Percentiles rank a stretch among this genome's conserved stretches.
Conservation (phyloP, 2,329 filamentous ascomycete genomes). For the Xylariaceae sp. region DNA sequence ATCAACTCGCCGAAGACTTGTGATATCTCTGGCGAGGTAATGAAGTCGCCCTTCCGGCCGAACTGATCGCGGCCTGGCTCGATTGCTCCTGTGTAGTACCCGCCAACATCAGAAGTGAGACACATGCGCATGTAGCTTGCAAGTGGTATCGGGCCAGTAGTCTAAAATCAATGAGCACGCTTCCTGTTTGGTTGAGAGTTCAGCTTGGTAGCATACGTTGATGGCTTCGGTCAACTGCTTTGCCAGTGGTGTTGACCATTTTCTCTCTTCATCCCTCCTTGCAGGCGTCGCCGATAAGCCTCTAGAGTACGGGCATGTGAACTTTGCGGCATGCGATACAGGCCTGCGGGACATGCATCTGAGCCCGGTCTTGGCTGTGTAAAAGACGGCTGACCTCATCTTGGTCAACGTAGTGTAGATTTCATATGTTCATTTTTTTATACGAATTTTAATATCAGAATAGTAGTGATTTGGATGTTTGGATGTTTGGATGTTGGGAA, state of each 20-base stretch:
- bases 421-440: conserved; percentile 12
- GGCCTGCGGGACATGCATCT: conserved; percentile 27
- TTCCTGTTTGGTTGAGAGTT: neutral
- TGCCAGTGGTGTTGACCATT: conserved; percentile 93
- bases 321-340: conserved; percentile 21
- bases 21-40: conserved; percentile 96
- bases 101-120: conserved; percentile 85
- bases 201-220: conserved; percentile 60
- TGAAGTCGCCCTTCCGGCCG: conserved; percentile 90
- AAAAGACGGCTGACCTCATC: conserved; percentile 37
- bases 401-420: conserved; percentile 1
- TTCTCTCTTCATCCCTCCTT: conserved; percentile 51
- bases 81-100: conserved; percentile 86
- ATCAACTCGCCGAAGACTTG: conserved; percentile 95
- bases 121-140: conserved; percentile 99
- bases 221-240: conserved; percentile 88
- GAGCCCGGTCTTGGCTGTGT: conserved; percentile 33
- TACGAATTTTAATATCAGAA: neutral
- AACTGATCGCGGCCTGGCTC: conserved; percentile 80
- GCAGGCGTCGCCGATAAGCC: conserved; percentile 38
- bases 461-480: neutral
- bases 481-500: neutral
- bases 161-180: conserved; percentile 43
- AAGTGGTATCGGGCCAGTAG: conserved; percentile 88
- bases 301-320: conserved; percentile 29